Base-by-base conservation (phyloP, 345 rosid species). In the Melastoma malabathricum region DNA sequence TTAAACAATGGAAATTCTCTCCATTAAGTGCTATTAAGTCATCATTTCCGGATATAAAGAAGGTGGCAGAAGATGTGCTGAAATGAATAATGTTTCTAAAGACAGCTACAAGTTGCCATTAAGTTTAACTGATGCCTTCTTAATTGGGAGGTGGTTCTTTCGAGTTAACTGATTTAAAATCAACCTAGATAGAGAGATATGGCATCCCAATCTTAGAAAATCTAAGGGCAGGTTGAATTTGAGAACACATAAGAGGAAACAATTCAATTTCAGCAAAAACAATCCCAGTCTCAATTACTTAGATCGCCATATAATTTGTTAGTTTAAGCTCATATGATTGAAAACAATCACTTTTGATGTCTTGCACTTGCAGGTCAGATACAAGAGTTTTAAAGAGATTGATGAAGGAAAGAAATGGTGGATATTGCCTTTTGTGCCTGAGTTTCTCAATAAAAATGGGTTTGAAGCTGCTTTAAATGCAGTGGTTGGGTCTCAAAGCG, bases 331-430 rank as follows among this genome's bases (percentile, higher is more conserved):
- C 6, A 27, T 27, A 27, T 27, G 6, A 6, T 27, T 27, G n/a
- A n/a, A 27, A 27, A 2, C 31, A 2, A 27, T 27, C 31, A 27
- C 3, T 27, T 27, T 27, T 3, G 31, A 27, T 27, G 31, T 2
- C 17, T 6, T 20, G 44, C 9, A n/a, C 10, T 64, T 72, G 61
- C 81, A 90, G 98, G 81, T 80, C 52, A 78, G 66, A 64, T 86
- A 81, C 69, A 83, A 81, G 68, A 80, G 79, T 52, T 90, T 78
- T 72, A 79, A 71, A 44, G 83, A 80, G 61, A 72, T 90, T 56
- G 92, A 81, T 34, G 83, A 80, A 55, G 86, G 78, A 66, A 90
- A 78, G 50, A 73, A 73, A 64, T 78, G 86, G 88, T 90, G 98
- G 98, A 72, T 47, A 59, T 59, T 83, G 38, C 82, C 96, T 16